Percentiles rank a stretch among this genome's conserved stretches.
phyloP scores from a whole-genome alignment of 257 asterid species.

The Salvia rosmarinus region DNA sequence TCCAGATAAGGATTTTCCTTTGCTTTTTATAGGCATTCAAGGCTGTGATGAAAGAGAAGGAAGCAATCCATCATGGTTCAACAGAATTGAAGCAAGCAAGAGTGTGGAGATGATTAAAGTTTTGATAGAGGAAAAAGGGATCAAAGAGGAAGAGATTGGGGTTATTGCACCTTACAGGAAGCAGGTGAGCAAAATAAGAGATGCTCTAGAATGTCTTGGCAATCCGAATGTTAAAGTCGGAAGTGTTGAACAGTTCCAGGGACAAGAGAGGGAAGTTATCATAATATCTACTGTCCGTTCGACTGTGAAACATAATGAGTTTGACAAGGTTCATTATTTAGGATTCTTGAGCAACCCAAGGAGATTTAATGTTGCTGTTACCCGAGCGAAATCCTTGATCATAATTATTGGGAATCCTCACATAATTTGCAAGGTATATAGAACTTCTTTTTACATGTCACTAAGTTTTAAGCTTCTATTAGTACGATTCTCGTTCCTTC shows the following conservation, averaged over 20 bases:
- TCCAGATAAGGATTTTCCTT: constrained; percentile 71
- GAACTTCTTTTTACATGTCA: constrained; percentile 13
- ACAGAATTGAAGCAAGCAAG: constrained; percentile 87
- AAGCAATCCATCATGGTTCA: constrained; percentile 94
- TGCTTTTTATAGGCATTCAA: constrained; percentile 82
- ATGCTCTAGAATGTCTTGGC: constrained; percentile 58
- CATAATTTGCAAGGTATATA: constrained; percentile 82
- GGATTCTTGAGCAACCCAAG: constrained; percentile 95
- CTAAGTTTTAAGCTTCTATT: neutral
- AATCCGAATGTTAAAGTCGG: constrained; percentile 64
- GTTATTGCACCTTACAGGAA: constrained; percentile 92
- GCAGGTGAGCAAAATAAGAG: constrained; percentile 78
- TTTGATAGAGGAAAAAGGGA: constrained; percentile 53
- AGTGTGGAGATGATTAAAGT: constrained; percentile 63
- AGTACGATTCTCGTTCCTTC: constrained; percentile 10
- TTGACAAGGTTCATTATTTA: constrained; percentile 70
- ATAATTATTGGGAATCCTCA: constrained; percentile 95
- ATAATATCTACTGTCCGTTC: constrained; percentile 95
- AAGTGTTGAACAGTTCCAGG: constrained; percentile 95
- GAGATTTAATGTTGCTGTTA: constrained; percentile 89
- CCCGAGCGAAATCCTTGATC: constrained; percentile 85
- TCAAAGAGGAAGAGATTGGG: constrained; percentile 74
- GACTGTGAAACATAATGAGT: constrained; percentile 78
- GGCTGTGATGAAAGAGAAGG: constrained; percentile 98
- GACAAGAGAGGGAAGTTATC: constrained; percentile 84